phyloP scores from a whole-genome alignment of 305 asterid species.

The Vinca major region DNA sequence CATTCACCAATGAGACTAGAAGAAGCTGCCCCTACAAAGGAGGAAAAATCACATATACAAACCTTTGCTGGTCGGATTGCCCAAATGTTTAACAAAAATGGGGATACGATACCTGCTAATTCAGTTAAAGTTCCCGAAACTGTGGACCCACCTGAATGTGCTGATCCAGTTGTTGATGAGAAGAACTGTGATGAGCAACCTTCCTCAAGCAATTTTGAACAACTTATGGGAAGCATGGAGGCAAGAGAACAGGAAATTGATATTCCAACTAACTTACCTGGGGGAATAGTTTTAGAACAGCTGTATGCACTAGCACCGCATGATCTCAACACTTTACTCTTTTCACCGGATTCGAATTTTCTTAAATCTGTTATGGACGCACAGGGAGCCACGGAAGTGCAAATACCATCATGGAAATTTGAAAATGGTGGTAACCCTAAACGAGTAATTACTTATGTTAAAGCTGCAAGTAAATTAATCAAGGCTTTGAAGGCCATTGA shows the following conservation, averaged over 20 bases:
- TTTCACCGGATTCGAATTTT: slow-evolving; percentile 63
- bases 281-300: slow-evolving; percentile 73
- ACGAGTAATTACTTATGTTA: slow-evolving; percentile 50
- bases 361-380: slow-evolving; percentile 40
- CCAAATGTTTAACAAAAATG: slow-evolving; percentile 63
- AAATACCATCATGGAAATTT: slow-evolving; percentile 65
- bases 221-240: slow-evolving; percentile 54
- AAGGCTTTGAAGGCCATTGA: slow-evolving; percentile 78
- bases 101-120: slow-evolving; percentile 40
- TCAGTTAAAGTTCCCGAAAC: slow-evolving; percentile 40
- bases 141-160: slow-evolving; percentile 41
- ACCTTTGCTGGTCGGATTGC: slow-evolving; percentile 74
- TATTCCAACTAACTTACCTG: slow-evolving; percentile 55
- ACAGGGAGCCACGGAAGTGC: slow-evolving; percentile 67
- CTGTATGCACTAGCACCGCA: slow-evolving; percentile 47
- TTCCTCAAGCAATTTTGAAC: slow-evolving; percentile 52
- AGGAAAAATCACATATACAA: slow-evolving; percentile 47
- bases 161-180: slow-evolving; percentile 27
- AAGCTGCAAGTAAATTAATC: slow-evolving; percentile 71
- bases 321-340: slow-evolving; percentile 60
- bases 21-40: slow-evolving; percentile 44
- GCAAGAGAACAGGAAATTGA: slow-evolving; percentile 57
- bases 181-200: slow-evolving; percentile 43
- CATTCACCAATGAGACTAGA: slow-evolving; percentile 47
- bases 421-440: slow-evolving; percentile 51